phyloP scores from a whole-genome alignment of 768 basidiomycete species.

The Amanita rimosa region DNA sequence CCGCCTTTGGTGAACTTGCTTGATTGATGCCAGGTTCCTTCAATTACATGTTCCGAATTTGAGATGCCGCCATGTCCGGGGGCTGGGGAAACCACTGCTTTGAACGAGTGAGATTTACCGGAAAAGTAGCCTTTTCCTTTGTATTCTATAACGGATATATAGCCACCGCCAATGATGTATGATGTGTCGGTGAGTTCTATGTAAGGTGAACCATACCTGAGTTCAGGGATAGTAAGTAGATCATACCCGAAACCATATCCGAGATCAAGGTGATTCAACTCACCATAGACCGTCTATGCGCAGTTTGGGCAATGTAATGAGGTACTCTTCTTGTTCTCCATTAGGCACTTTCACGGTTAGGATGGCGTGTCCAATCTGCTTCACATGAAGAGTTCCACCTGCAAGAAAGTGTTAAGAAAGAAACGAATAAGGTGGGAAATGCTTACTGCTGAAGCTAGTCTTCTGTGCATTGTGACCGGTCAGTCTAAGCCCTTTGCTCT shows the following conservation, averaged over 20 bases:
- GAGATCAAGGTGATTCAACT: slow-evolving; percentile 7
- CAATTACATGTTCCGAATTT: slow-evolving; percentile 41
- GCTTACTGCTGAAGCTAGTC: slow-evolving; percentile 76
- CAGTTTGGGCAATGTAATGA: slow-evolving; percentile 87
- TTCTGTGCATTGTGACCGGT: slow-evolving; percentile 92
- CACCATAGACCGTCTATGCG: slow-evolving; percentile 90
- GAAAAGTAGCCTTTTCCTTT: slow-evolving; percentile 94
- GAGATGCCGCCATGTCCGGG: slow-evolving; percentile 23
- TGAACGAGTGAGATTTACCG: slow-evolving; percentile 90
- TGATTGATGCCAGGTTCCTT: slow-evolving; percentile 73
- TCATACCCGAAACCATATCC: background rate
- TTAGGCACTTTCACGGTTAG: slow-evolving; percentile 54
- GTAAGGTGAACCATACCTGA: slow-evolving; percentile 71
- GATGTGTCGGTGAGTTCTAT: slow-evolving; percentile 82
- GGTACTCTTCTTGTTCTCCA: slow-evolving; percentile 44
- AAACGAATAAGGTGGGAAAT: background rate
- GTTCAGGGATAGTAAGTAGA: background rate
- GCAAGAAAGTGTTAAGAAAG: background rate
- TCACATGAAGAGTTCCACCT: slow-evolving; percentile 74
- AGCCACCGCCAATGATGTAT: slow-evolving; percentile 48
- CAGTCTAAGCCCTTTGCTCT: slow-evolving; percentile 60
- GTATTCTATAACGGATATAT: slow-evolving; percentile 65
- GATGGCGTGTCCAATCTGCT: slow-evolving; percentile 90
- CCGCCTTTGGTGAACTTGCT: slow-evolving; percentile 38
- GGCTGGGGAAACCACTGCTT: slow-evolving; percentile 58